Evolutionary conservation across 139 green algal genomes (phyloP), one percentile per base, ranked within the genome.

Genomic region (Asterochloris sp.): DNA sequence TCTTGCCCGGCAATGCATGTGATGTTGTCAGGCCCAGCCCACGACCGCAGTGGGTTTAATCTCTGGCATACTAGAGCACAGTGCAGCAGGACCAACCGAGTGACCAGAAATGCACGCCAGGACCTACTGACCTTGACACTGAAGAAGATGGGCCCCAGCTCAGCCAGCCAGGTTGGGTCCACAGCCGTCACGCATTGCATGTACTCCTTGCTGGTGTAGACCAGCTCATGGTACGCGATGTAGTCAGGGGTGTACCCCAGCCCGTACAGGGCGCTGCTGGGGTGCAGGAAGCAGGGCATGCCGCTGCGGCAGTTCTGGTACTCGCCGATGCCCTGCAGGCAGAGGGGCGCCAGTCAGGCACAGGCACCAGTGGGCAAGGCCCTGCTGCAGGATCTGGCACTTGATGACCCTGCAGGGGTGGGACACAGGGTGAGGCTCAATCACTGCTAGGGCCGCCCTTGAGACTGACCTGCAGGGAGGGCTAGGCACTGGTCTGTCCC

Each of bases 131-230:
- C 92, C 91, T 98, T 99, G 86, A 99, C 92, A 80, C 82, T 94
- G 87, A 98, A 99, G 90, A 99, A 99, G 91, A 98, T 98, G 78
- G 97, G 97, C 19, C 97, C 97, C 79, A 98, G 80, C 91, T 99
- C 97, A 29, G 97, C 96, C 74, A 99, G 90, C 97, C 96, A 99
- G 85, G 98, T 90, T 0, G 96, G 95, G 84, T 99, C 97, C 78
- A 99, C 96, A 15, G 97, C 97, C 11, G 94, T 98, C 74, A 99
- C 97, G 88, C 96, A 98, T 89, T 98, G 87, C 83, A 84, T 87
- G 78, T 87, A 87, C 88, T 99, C 97, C 91, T 99, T 99, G 71
- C 83, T 94, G n/a, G 96, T 99, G 84, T 93, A 94, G 69, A 99
- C 94, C 78, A 98, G 89, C 91, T 99, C 96, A 88, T 99, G 96